These are phyloP conservation scores for Nepenthes gracilis DNA, from an alignment of 148 eudicot species.

Conservation along the genomic window DNA sequence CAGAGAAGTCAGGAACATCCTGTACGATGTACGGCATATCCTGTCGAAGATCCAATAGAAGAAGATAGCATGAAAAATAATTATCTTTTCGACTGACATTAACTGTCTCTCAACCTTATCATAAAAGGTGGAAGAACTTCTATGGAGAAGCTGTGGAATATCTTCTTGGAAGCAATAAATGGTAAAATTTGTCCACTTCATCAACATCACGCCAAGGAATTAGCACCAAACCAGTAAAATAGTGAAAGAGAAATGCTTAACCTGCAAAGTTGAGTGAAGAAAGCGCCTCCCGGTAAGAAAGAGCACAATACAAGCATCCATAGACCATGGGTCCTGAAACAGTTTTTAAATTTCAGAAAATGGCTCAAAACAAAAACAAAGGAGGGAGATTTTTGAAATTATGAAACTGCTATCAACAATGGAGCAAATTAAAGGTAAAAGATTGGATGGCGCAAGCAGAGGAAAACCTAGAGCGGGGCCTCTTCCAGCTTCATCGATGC, in stretches of 20 bases:
- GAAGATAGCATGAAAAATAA: too few relatives aligned
- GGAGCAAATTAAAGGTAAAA: background rate
- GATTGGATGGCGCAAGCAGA: background rate
- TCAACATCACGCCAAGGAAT: too few relatives aligned
- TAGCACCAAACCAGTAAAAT: background rate
- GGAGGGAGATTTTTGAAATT: background rate
- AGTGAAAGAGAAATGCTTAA: slow-evolving; percentile 8
- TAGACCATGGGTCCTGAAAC: slow-evolving; percentile 93
- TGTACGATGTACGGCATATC: too few relatives aligned
- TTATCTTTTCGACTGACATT: too few relatives aligned
- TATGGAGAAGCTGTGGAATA: too few relatives aligned
- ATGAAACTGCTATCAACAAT: background rate
- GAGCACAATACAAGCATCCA: slow-evolving; percentile 86
- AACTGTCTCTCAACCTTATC: too few relatives aligned
- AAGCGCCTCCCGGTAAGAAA: slow-evolving; percentile 66
- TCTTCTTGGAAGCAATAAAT: too few relatives aligned
- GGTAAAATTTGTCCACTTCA: too few relatives aligned
- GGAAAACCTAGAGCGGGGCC: slow-evolving; percentile 89
- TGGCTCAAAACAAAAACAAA: background rate
- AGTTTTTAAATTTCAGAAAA: background rate
- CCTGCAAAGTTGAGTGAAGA: slow-evolving; percentile 83
- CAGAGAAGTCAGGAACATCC: too few relatives aligned
- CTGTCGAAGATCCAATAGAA: too few relatives aligned
- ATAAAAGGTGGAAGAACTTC: too few relatives aligned
- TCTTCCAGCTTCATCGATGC: slow-evolving; percentile 98